phyloP scores from a whole-genome alignment of 1,139 yeast species.

The Lodderomyces pseudojiufengensis region DNA sequence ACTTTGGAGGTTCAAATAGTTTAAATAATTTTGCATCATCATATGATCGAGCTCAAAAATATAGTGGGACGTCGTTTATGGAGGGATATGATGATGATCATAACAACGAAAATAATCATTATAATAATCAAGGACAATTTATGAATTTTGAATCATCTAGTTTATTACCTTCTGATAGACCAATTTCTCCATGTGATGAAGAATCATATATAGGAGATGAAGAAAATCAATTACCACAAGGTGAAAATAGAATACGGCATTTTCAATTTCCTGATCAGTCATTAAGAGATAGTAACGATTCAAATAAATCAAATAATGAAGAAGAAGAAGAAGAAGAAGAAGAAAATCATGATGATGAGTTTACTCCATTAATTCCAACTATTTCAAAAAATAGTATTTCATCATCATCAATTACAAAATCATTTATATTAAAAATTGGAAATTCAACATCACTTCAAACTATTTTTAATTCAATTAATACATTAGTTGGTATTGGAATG shows the following conservation, averaged over 20 bases:
- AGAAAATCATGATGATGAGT: slow-evolving; percentile 14
- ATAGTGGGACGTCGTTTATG: slow-evolving; percentile 26
- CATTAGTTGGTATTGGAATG: slow-evolving; percentile 82
- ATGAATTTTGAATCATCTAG: too few species aligned
- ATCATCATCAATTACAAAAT: slow-evolving; percentile 5
- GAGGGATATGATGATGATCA: slow-evolving; percentile 11
- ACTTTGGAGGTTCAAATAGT: slow-evolving; percentile 59
- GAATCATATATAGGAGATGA: slow-evolving; percentile 4
- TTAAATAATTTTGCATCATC: slow-evolving; percentile 77
- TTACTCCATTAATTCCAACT: slow-evolving; percentile 12
- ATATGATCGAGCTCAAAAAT: slow-evolving; percentile 70
- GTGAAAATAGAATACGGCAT: slow-evolving; percentile 1
- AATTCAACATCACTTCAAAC: slow-evolving; percentile 77
- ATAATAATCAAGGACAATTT: too few species aligned
- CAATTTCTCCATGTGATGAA: slow-evolving; percentile 4
- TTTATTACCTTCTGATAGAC: slow-evolving; percentile 4
- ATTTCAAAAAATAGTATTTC: slow-evolving; percentile 8
- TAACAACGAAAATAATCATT: not conserved
- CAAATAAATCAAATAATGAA: not conserved
- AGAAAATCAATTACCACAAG: not conserved
- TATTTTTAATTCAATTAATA: slow-evolving; percentile 80
- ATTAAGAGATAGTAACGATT: not conserved
- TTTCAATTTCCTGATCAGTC: not conserved
- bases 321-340: slow-evolving; percentile 1
- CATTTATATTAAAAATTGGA: slow-evolving; percentile 18